Base-by-base conservation (phyloP, 176 grass and related monocot genomes). In the Lolium perenne region DNA sequence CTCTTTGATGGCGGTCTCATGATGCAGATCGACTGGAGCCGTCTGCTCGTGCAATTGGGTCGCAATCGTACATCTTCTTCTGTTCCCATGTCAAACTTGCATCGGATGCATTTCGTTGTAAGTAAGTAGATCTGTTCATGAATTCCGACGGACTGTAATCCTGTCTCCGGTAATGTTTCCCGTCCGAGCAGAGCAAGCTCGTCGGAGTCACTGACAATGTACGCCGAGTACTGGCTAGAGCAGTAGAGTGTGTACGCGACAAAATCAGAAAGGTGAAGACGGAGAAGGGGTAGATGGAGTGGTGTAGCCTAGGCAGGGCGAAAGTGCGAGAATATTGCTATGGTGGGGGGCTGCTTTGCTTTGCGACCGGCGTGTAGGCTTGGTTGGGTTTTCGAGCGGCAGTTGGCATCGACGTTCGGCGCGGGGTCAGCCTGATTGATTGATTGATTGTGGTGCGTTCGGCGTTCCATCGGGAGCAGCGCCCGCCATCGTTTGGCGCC, bases 321-420 rank as follows among this genome's bases (percentile, higher is more conserved):
- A 35, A 35, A 35, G 32, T 35, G 74, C 53, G 53, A 40, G 75
- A 58, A 77, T 77, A 77, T 58, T 77, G 55, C 9, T 38, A 51
- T 18, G 41, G 48, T 60, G 63, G 80, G 79, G 40, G 79, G 40
- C 80, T 16, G 51, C 10, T 21, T 35, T 35, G 53, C 87, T 90
- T 77, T 82, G 38, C 88, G 78, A 90, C 71, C 78, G 5, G 4
- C 14, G 72, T 70, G n/a, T 47, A 47, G 71, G 49, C 49, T 13
- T 65, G 65, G 84, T 80, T 75, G 76, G 80, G 20, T 60, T 84
- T 40, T 25, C 17, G 51, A 17, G 76, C 60, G 81, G 89, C 85
- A 87, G 48, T 70, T 80, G 87, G 89, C 76, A 84, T 91, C 89
- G 60, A 5, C 14, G 18, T 61, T 79, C 85, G 85, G 50, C 78